Base-by-base conservation (phyloP, 108 stramenopile species). In the Stephanodiscus minutulus region DNA sequence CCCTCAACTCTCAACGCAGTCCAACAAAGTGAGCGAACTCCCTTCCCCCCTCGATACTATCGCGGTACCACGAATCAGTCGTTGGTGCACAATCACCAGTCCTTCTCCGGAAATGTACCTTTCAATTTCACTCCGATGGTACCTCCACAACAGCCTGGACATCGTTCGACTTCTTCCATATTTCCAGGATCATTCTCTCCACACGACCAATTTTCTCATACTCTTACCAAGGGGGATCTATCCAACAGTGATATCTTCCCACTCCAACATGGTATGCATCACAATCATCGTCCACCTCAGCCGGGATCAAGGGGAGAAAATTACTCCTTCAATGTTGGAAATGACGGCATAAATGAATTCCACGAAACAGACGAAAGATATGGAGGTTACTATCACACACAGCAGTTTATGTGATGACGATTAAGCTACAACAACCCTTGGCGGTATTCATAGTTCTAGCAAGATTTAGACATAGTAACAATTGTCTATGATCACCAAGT, bases 121-220 rank as follows among this genome's bases (percentile, higher is more conserved):
- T 53, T 53, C 25, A 27, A 24, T 24, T 53, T 53, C 52, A 53
- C 52, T 4, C 61, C 28, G 5, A 55, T 66, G n/a, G 29, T 7
- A 41, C 37, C 35, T 25, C 39, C 62, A 22, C 41, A 46, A 22
- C 24, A 46, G 24, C 62, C n/a, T 39, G 63, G 35, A 41, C 20
- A 64, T 28, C 27, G 53, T 48, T 29, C 20, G 22, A 58, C 54
- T n/a, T 15, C 63, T 31, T 48, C 72, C 55, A 64, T 73, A 12
- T 43, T 64, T 62, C 72, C 72, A 35, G 55, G 64, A 36, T 64
- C 63, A 27, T 64, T 46, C 55, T 31, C n/a, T 36, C 35, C 8
- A 57, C 72, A 56, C 20, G 21, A 35, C 35, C 46, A 64, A 20
- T 64, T 61, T 29, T 29, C 52, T 36, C 60, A 39, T 39, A 7